Base-by-base conservation (phyloP, 257 asterid species). In the Solanum virginianum region DNA sequence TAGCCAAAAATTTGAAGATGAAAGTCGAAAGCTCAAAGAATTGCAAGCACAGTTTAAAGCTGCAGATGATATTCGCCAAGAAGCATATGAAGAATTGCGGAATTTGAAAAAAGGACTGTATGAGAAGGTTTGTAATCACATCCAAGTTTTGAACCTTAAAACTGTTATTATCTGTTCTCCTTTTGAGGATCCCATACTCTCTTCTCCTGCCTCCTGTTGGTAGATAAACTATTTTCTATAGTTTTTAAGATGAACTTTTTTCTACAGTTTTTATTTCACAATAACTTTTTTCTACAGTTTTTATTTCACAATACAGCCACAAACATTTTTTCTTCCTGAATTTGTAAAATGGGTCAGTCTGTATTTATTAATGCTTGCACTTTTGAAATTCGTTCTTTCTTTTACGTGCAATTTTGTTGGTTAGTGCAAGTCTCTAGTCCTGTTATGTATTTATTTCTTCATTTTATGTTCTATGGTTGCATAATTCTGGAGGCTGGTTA, bases 31-130 rank as follows among this genome's bases (percentile, higher is more conserved):
- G 89, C 87, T 95, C 81, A 92, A 83, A 92, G 98, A 97, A 80
- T 90, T 95, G 84, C 94, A 90, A 87, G 87, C 87, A 70, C 94
- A 87, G 87, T 92, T 90, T 86, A 91, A 90, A 82, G 97, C 92
- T 85, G 99, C 99, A 60, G 88, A 94, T 91, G 97, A 90, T 80
- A 89, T 91, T 89, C 98, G 98, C 79, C 98, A 97, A 89, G 94
- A 86, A 57, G 97, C 98, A 83, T 95, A 91, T 90, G 89, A 79
- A 47, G 87, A 89, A 85, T 91, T 92, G 91, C 95, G 87, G 85
- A 86, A 89, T 89, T 89, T 95, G 91, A 94, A 89, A 84, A 92
- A 84, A 86, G 94, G 89, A 66, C 85, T 94, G 51, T 87, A 85
- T 12, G 92, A 91, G 89, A 95, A 94, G 98, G 98, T 97, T 88